Evolutionary conservation across 352 stramenopile genomes (phyloP).

Genomic region (Pythium vanterpoolii): DNA sequence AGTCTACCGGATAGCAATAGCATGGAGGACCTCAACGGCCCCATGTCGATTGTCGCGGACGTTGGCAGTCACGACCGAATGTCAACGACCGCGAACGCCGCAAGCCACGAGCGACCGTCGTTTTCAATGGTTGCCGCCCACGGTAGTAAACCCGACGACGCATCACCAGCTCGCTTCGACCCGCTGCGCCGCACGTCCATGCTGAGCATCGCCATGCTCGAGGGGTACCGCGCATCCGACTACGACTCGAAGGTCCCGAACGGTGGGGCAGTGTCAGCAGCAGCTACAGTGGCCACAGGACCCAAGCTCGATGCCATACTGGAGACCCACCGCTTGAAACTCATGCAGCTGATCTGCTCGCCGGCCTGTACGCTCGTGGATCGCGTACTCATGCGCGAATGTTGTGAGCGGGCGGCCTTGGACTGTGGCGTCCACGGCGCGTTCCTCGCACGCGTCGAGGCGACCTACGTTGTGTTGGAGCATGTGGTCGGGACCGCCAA

Average conservation of each 20-base stretch:
- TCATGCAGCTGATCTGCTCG: slow-evolving; percentile 51
- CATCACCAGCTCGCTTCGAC: not conserved
- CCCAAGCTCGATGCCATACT: slow-evolving; percentile 31
- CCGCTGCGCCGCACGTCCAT: slow-evolving; percentile 41
- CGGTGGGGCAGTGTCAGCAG: not conserved
- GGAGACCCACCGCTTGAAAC: slow-evolving; percentile 42
- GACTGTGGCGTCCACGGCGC: slow-evolving; percentile 42
- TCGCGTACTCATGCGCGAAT: slow-evolving; percentile 50
- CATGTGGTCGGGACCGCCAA: slow-evolving; percentile 38
- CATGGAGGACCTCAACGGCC: not conserved
- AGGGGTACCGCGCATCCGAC: slow-evolving; percentile 44
- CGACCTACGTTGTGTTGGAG: slow-evolving; percentile 46
- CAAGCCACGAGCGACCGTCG: slow-evolving; percentile 2
- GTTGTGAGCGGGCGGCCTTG: slow-evolving; percentile 42
- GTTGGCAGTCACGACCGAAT: slow-evolving; percentile 33
- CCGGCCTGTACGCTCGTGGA: slow-evolving; percentile 58
- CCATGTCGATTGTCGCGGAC: slow-evolving; percentile 35
- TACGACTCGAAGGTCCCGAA: slow-evolving; percentile 16
- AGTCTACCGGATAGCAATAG: not conserved
- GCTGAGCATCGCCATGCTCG: slow-evolving; percentile 43
- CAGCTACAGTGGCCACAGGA: not conserved
- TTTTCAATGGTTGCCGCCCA: not conserved
- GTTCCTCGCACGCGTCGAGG: slow-evolving; percentile 59
- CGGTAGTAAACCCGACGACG: not conserved
- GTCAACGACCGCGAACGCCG: not conserved